Percentiles rank a stretch among this genome's conserved stretches.
phyloP scores from a whole-genome alignment of 2,329 filamentous ascomycete genomes.

The Cadophora luteo-olivacea region DNA sequence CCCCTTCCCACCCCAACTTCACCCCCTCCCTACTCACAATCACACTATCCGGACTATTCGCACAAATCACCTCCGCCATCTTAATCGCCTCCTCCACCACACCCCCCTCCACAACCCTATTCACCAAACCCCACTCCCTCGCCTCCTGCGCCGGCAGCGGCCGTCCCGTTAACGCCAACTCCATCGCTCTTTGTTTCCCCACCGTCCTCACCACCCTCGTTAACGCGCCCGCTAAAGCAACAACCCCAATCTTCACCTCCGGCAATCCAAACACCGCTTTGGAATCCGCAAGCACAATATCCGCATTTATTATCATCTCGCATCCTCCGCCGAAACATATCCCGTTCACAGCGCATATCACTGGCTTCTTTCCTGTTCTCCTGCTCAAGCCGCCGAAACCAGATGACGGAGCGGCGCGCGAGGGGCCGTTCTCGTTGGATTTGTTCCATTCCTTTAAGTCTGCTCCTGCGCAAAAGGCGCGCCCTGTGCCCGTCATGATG shows the following conservation, averaged over 20 bases:
- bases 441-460: slow-evolving; percentile 71
- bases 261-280: slow-evolving; percentile 71
- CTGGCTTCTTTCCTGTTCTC: slow-evolving; percentile 72
- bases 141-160: slow-evolving; percentile 65
- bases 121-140: slow-evolving; percentile 72
- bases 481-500: slow-evolving; percentile 66
- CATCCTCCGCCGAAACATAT: slow-evolving; percentile 77
- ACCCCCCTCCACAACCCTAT: slow-evolving; percentile 60
- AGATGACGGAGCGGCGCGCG: slow-evolving; percentile 42
- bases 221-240: slow-evolving; percentile 73
- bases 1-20: slow-evolving; percentile 73
- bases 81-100: slow-evolving; percentile 65
- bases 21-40: slow-evolving; percentile 77
- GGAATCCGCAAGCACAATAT: slow-evolving; percentile 69
- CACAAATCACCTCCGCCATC: slow-evolving; percentile 66
- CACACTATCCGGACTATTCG: slow-evolving; percentile 76
- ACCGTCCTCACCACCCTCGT: slow-evolving; percentile 69
- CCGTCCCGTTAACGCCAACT: slow-evolving; percentile 72
- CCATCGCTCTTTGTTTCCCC: slow-evolving; percentile 72
- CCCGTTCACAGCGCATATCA: slow-evolving; percentile 80
- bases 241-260: slow-evolving; percentile 74
- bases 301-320: slow-evolving; percentile 77
- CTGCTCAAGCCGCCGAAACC: slow-evolving; percentile 74
- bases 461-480: slow-evolving; percentile 72
- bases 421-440: slow-evolving; percentile 45